Percentiles rank a stretch among this genome's conserved stretches.
Conservation (phyloP, 2,329 filamentous ascomycete genomes). For the Trichoderma guizhouense region DNA sequence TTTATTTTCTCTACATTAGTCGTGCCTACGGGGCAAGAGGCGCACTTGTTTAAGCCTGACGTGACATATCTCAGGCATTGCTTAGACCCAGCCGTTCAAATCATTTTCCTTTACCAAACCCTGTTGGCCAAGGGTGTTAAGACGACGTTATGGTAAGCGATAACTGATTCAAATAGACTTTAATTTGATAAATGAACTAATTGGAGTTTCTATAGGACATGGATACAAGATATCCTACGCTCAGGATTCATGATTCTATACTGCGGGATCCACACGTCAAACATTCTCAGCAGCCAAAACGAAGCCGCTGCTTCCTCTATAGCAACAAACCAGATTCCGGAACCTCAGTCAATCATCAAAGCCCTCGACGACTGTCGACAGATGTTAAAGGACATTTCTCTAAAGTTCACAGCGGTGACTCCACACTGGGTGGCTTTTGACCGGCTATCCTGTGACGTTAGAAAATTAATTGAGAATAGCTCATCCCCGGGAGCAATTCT, state of each 20-base stretch:
- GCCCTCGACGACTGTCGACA: conserved; percentile 13
- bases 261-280: conserved; percentile 16
- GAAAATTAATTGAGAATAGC: conserved; percentile 6
- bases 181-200: background rate
- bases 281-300: conserved; percentile 1
- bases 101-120: conserved; percentile 10
- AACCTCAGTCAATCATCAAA: conserved; percentile 2
- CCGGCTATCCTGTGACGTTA: conserved; percentile 10
- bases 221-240: conserved; percentile 15
- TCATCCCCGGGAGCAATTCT: background rate
- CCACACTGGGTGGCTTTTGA: conserved; percentile 15
- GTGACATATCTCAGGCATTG: conserved; percentile 12
- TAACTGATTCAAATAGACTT: background rate
- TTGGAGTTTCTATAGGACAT: background rate
- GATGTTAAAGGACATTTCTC: conserved; percentile 14
- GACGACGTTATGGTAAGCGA: conserved; percentile 9
- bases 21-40: conserved; percentile 6
- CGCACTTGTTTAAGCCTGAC: background rate
- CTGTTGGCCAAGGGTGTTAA: conserved; percentile 9
- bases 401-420: conserved; percentile 3
- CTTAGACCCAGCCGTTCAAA: conserved; percentile 12
- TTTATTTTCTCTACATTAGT: conserved; percentile 15
- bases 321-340: background rate
- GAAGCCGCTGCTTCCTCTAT: background rate
- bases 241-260: conserved; percentile 15